Percentiles rank a stretch among this genome's conserved stretches.
Conservation (phyloP, 257 asterid genomes). For the Parsonsia alboflavescens region DNA sequence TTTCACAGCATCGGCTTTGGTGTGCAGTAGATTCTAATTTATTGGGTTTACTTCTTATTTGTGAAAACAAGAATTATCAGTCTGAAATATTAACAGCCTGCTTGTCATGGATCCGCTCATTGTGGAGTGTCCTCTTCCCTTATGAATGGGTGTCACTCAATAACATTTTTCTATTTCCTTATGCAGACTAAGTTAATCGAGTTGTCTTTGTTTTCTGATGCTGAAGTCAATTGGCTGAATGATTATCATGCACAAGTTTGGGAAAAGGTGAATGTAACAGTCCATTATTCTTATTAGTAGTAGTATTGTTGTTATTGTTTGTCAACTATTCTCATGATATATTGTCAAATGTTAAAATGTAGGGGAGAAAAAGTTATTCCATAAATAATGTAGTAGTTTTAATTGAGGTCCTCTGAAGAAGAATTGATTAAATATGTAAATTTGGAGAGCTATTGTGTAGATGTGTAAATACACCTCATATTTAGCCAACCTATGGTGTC, state of each 20-base stretch:
- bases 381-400: not conserved
- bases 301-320: too few species aligned
- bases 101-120: not conserved
- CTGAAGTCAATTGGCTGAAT: constrained; percentile 83
- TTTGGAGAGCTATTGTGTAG: not conserved
- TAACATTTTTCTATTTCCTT: constrained; percentile 5
- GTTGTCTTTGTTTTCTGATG: constrained; percentile 51
- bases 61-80: not conserved
- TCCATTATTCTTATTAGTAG: too few species aligned
- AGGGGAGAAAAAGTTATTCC: not conserved
- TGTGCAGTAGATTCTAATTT: not conserved
- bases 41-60: not conserved
- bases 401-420: not conserved
- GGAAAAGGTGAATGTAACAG: constrained; percentile 62
- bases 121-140: not conserved
- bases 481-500: not conserved
- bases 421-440: not conserved
- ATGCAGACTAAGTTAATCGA: constrained; percentile 66
- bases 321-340: not conserved
- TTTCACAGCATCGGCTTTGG: not conserved
- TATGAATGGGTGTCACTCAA: not conserved
- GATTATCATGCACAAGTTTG: constrained; percentile 86
- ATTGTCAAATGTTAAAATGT: not conserved
- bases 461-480: not conserved
- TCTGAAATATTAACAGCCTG: not conserved